Evolutionary conservation across 2,329 filamentous ascomycete species (phyloP), one percentile per base, ranked within the genome.

Genomic region (Talaromyces sp.): DNA sequence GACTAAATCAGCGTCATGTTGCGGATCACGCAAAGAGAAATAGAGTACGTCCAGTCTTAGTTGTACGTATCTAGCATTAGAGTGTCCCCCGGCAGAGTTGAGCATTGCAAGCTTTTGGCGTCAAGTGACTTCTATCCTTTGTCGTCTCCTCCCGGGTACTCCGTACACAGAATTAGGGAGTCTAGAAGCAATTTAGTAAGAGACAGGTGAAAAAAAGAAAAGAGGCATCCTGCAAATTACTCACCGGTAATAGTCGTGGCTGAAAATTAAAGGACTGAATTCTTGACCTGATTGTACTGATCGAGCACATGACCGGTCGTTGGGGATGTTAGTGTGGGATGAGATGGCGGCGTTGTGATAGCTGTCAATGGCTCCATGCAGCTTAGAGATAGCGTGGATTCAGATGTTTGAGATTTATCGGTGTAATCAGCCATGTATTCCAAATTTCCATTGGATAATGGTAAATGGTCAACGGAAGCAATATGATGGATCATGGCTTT

Each of bases 261-360:
- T 27, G 25, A 7, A 59, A 45, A 58, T 41, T 31, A 19, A 59
- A 27, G 19, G 56, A 22, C 56, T 59, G 56, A 37, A 59, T 33
- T 33, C 10, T 27, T 39, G 56, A 59, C 27, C 35, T 45, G 45
- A 11, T 45, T 33, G 19, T 59, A 45, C 56, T 8, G 15, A 59
- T 59, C 27, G 52, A 56, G 50, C 61, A 45, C 50, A 57, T 57
- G 61, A 62, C 47, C 33, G n/a, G 22, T 50, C 22, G 31, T 41
- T 54, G 45, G 60, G 49, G 35, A 27, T 33, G 13, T 62, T 54
- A 62, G 49, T 35, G 47, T 62, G 50, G 61, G 61, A 63, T 63
- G 41, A 63, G 61, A 57, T 57, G 50, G 39, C 37, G 56, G 27
- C 56, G 56, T 59, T 41, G 56, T 45, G 37, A 50, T 64, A 19